Conservation (phyloP, 228 moss, liverwort and hornwort genomes). For the Sphagnum magellanicum region DNA sequence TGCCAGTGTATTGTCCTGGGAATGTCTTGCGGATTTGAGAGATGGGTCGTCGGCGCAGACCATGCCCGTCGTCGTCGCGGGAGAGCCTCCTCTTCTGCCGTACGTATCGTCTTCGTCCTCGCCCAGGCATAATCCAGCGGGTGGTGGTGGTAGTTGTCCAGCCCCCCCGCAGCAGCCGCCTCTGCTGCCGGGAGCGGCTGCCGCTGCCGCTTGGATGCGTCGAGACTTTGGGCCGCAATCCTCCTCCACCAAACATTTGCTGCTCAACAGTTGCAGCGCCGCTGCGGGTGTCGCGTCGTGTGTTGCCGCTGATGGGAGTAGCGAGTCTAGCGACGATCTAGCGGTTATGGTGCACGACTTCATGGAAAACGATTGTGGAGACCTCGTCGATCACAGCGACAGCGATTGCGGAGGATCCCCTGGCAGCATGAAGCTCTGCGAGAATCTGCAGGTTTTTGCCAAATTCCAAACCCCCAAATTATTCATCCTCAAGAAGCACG, state of each 20-base stretch:
- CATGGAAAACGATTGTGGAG: conserved; percentile 43
- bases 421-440: conserved; percentile 24
- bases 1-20: conserved; percentile 22
- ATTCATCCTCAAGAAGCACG: no score
- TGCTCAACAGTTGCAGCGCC: conserved; percentile 16
- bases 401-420: conserved; percentile 36
- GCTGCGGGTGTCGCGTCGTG: conserved; percentile 13
- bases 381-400: conserved; percentile 40
- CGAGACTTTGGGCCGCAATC: no score
- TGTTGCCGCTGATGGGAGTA: not conserved
- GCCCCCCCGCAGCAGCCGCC: no score
- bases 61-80: conserved; percentile 29
- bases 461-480: no score
- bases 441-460: conserved; percentile 45
- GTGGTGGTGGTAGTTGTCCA: no score
- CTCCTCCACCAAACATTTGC: conserved; percentile 4
- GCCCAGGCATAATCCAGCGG: no score
- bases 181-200: no score
- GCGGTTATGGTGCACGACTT: conserved; percentile 67
- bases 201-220: no score
- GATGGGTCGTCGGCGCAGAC: conserved; percentile 25
- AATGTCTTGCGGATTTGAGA: conserved; percentile 42
- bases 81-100: conserved; percentile 30
- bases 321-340: conserved; percentile 59
- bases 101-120: no score